Evolutionary conservation across 345 rosid species (phyloP).

Genomic region (Chamaenerion angustifolium): DNA sequence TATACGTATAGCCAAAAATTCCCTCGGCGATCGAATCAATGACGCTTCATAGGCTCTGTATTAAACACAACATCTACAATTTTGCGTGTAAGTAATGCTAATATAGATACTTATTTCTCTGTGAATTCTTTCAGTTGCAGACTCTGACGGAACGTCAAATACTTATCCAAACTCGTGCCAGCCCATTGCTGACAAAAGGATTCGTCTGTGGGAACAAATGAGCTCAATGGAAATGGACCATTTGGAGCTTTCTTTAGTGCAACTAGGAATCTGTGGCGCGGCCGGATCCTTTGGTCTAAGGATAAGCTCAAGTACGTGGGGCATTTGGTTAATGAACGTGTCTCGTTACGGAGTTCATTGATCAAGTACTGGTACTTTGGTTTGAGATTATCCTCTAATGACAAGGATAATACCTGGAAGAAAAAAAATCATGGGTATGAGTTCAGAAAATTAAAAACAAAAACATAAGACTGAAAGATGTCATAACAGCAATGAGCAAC

Average conservation of each 20-base stretch:
- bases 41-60: neutral
- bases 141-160: slow-evolving; percentile 70
- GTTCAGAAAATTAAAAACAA: slow-evolving; percentile 1
- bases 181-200: slow-evolving; percentile 81
- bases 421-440: neutral
- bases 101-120: slow-evolving; percentile 39
- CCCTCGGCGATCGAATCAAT: too few relatives aligned
- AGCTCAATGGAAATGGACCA: slow-evolving; percentile 92
- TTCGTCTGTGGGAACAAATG: slow-evolving; percentile 74
- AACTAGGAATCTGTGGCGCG: slow-evolving; percentile 82
- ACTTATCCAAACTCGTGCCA: slow-evolving; percentile 66
- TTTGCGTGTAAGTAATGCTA: slow-evolving; percentile 12
- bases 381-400: slow-evolving; percentile 83
- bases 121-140: slow-evolving; percentile 59
- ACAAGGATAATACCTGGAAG: slow-evolving; percentile 71
- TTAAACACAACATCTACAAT: neutral
- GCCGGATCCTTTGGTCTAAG: slow-evolving; percentile 85
- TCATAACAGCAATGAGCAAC: neutral
- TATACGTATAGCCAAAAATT: too few relatives aligned
- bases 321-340: slow-evolving; percentile 63
- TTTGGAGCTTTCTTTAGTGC: slow-evolving; percentile 78
- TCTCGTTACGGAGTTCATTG: slow-evolving; percentile 71
- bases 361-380: slow-evolving; percentile 83
- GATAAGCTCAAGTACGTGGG: slow-evolving; percentile 88
- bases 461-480: neutral